phyloP scores from a whole-genome alignment of 202 grass and related monocot genomes.

The Tripidium arundinaceum region DNA sequence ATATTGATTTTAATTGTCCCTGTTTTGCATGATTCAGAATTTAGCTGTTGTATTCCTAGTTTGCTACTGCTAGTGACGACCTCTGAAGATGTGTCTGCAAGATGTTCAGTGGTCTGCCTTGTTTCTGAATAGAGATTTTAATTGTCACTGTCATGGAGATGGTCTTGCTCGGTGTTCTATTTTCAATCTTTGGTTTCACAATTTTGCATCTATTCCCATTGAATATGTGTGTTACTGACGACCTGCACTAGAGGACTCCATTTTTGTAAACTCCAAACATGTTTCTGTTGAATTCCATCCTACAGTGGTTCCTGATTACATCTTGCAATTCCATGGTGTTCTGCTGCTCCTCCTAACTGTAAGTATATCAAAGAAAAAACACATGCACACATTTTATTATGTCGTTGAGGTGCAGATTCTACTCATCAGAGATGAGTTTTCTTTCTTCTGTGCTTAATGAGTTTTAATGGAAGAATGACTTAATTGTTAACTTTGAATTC shows the following conservation, averaged over 20 bases:
- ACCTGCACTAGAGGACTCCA: neutral
- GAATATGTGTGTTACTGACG: neutral
- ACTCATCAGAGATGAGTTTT: neutral
- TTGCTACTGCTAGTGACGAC: neutral
- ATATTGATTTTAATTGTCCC: slow-evolving; percentile 8
- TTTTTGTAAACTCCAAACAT: slow-evolving; percentile 1
- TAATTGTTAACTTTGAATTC: slow-evolving; percentile 8
- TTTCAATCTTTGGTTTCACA: neutral
- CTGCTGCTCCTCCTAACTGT: neutral
- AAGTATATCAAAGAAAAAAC: neutral
- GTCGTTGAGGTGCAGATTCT: neutral
- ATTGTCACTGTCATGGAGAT: neutral
- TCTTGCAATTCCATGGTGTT: neutral
- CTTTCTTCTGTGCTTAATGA: slow-evolving; percentile 10
- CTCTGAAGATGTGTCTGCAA: neutral
- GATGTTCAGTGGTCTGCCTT: neutral
- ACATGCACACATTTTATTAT: neutral
- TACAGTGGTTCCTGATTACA: neutral
- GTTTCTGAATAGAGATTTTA: neutral
- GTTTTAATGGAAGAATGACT: neutral
- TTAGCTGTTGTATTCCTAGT: slow-evolving; percentile 16
- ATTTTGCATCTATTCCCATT: neutral
- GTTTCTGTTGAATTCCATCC: neutral
- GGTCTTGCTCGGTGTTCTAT: neutral
- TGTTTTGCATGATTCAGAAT: neutral